Base-by-base conservation (phyloP, 2,329 filamentous ascomycete species). In the Nakataea oryzae region DNA sequence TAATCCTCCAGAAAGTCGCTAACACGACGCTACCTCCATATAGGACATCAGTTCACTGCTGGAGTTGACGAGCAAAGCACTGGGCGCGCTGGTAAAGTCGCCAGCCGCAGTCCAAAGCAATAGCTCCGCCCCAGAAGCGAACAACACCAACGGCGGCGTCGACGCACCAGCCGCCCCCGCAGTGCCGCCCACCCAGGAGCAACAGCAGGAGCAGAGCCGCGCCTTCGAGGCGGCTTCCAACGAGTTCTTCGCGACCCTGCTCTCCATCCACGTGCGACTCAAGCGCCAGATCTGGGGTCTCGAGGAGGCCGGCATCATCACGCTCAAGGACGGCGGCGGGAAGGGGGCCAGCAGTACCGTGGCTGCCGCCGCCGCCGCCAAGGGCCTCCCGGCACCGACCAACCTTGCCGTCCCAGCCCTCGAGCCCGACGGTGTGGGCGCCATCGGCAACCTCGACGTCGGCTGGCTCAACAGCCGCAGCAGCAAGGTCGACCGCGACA, bases 381-480 rank as follows among this genome's bases (percentile, higher is more conserved):
- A 59, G 62, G 62, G 30, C 56, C 54, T 65, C 59, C 58, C 8
- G 56, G 67, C 57, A 41, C 55, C 60, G 5, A 60, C 65, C n/a
- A 61, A 60, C 11, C 29, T 30, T 4, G 32, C 47, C 7, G 60
- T 55, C 1, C 61, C 69, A 12, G 73, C 73, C 56, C 67, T 84
- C 66, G 76, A 85, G 71, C 79, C 86, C 54, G 76, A 84, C 57
- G 83, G 80, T 54, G 74, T 78, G 62, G 84, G 79, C 27, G 79
- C 78, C 67, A 81, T 85, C 41, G 83, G 82, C 12, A 77, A 76
- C 30, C 78, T 97, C 61, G 93, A 97, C 71, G 87, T 96, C 17
- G 93, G 93, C 34, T 93, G 90, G 85, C 75, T 97, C 68, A 97
- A 97, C 71, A 93, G 90, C 69, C 83, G 91, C 63, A 91, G 90